These are phyloP conservation scores for Spergularia bocconei DNA, from an alignment of 148 eudicot genomes.

Conservation along the genomic window DNA sequence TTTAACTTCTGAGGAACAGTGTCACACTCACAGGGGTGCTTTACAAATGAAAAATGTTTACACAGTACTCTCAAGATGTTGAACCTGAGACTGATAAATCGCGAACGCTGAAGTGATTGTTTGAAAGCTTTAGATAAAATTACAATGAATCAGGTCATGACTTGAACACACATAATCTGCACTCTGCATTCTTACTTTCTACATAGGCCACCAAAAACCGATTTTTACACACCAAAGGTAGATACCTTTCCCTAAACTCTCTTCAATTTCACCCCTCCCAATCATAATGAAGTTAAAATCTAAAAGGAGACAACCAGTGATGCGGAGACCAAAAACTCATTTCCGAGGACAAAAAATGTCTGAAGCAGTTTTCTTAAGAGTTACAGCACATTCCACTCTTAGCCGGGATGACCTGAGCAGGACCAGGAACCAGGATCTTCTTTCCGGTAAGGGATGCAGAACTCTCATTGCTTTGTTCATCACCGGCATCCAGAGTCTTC, in stretches of 20 bases:
- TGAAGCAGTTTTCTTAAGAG: slow-evolving; percentile 17
- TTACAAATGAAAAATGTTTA: too few relatives aligned
- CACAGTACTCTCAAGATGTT: too few relatives aligned
- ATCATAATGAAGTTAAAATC: too few relatives aligned
- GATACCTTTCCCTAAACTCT: too few relatives aligned
- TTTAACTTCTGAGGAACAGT: too few relatives aligned
- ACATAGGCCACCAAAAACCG: not conserved
- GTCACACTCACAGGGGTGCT: too few relatives aligned
- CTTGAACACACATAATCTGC: not conserved
- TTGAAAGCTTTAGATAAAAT: too few relatives aligned
- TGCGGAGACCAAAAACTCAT: not conserved
- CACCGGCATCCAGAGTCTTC: slow-evolving; percentile 56
- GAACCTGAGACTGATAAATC: too few relatives aligned
- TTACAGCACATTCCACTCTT: slow-evolving; percentile 55
- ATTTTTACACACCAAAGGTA: too few relatives aligned
- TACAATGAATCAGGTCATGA: not conserved
- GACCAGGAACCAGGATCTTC: slow-evolving; percentile 65
- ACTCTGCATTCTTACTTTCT: not conserved
- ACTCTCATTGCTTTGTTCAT: slow-evolving; percentile 49
- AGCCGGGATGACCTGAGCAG: slow-evolving; percentile 57
- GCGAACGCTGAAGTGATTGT: too few relatives aligned
- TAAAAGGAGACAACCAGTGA: too few relatives aligned
- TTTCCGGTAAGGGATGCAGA: slow-evolving; percentile 55
- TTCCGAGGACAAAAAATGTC: not conserved
- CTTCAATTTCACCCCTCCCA: too few relatives aligned